Evolutionary conservation across 202 grass and related monocot species (phyloP).

Genomic region (Setaria italica): DNA sequence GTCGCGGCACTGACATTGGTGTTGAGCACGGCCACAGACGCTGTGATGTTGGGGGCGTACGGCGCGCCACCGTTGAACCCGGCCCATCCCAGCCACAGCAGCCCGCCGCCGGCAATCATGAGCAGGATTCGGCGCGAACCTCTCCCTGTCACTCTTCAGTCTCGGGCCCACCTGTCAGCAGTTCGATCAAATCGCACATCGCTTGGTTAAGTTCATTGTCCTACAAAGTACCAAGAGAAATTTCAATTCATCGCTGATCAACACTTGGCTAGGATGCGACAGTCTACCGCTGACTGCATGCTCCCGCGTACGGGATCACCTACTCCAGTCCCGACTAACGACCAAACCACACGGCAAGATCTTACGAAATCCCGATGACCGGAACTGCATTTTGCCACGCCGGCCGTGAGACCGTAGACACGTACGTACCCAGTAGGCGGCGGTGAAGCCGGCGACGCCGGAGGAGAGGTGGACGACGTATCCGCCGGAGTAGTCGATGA

Average conservation of each 20-base stretch:
- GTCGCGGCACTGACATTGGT: slow-evolving; percentile 66
- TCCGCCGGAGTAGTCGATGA: slow-evolving; percentile 87
- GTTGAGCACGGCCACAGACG: slow-evolving; percentile 67
- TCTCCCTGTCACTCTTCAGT: slow-evolving; percentile 68
- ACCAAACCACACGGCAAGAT: not conserved
- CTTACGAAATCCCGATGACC: not conserved
- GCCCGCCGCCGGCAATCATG: slow-evolving; percentile 72
- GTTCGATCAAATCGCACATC: slow-evolving; percentile 4
- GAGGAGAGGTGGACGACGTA: slow-evolving; percentile 83
- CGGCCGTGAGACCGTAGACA: too few relatives aligned
- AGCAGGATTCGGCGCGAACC: slow-evolving; percentile 75
- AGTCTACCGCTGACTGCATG: not conserved
- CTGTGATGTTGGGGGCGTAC: slow-evolving; percentile 61
- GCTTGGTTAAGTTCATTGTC: not conserved
- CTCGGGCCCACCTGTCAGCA: slow-evolving; percentile 66
- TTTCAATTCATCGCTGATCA: not conserved
- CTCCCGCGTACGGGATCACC: not conserved
- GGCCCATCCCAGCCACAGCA: slow-evolving; percentile 82
- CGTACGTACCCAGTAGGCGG: slow-evolving; percentile 57
- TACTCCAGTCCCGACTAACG: not conserved
- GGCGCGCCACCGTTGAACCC: slow-evolving; percentile 89
- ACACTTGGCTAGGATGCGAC: not conserved
- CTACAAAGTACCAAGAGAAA: not conserved
- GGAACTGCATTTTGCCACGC: not conserved
- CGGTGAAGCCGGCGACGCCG: slow-evolving; percentile 72